Base-by-base conservation (phyloP, 2,329 filamentous ascomycete species). In the Diaporthe helianthi region DNA sequence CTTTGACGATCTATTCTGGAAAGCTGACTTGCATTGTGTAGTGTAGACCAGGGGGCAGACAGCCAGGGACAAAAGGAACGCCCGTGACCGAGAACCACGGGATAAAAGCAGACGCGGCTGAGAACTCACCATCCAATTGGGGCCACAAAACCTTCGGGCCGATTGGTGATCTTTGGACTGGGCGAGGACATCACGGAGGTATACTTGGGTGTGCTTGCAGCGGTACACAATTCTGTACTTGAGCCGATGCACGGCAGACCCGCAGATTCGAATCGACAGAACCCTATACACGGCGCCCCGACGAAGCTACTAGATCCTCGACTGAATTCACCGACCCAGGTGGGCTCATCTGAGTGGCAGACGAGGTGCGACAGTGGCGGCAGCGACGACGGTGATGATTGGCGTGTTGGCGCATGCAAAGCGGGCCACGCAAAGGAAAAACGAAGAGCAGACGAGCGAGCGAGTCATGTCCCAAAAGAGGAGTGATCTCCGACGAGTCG, bases 61-160 rank as follows among this genome's bases (percentile, higher is more conserved):
- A 19, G 44, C 44, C 58, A 36, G 58, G 58, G 58, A 36, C 58
- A 63, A 63, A 63, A 63, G 44, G 4, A 33, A 44, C 38, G 41
- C 38, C n/a, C 31, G 17, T 36, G 24, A 19, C 41, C 36, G n/a
- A 46, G 41, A 44, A 13, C 8, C 6, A 44, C 41, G 15, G 17
- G 17, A 44, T 19, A 44, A 38, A 46, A 3, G 29, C n/a, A 33
- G 31, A 63, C 12, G 58, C 58, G 41, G 58, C 44, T 49, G 44
- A 44, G 17, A 2, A 69, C 70, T 69, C 55, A 69, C 70, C 70
- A 71, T 41, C 70, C 67, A 36, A 69, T 67, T 53, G 64, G 70
- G 29, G 70, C 70, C 44, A 71, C 54, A 17, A 58, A 65, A 54
- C 53, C 58, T 55, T 66, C 44, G 49, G 70, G 67, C 64, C 70